These are phyloP conservation scores for Bremia lactucae DNA, from an alignment of 352 stramenopile genomes.

Conservation along the genomic window DNA sequence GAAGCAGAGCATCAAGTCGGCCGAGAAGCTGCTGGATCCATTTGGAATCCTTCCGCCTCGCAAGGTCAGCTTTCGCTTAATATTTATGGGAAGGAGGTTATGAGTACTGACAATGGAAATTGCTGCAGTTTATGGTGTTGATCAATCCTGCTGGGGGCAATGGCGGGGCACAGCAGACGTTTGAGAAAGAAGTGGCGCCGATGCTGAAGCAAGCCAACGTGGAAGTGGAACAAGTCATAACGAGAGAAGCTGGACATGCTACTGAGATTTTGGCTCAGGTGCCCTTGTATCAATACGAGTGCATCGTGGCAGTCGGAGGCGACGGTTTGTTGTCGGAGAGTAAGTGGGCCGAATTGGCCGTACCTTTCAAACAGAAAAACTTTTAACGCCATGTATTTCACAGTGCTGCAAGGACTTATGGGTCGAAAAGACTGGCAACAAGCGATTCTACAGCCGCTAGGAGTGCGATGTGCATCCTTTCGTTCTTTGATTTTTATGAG, in stretches of 20 bases:
- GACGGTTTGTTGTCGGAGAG: constrained; percentile 62
- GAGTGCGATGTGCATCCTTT: constrained; percentile 20
- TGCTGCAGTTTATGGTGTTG: constrained; percentile 47
- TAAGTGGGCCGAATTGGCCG: constrained; percentile 14
- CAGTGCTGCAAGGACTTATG: constrained; percentile 72
- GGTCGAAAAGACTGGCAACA: constrained; percentile 44
- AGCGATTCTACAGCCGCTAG: constrained; percentile 39
- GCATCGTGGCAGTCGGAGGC: constrained; percentile 51
- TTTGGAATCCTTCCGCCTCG: constrained; percentile 22
- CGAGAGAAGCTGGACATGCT: constrained; percentile 39
- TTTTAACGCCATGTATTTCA: constrained; percentile 9
- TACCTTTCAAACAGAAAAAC: neutral
- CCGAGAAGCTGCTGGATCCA: constrained; percentile 24
- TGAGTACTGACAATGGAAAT: neutral
- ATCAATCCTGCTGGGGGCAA: constrained; percentile 57
- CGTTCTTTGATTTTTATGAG: neutral
- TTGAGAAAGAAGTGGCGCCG: constrained; percentile 34
- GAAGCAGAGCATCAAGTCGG: constrained; percentile 9
- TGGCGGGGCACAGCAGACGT: constrained; percentile 41
- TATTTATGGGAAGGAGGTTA: neutral
- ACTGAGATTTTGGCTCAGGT: constrained; percentile 36
- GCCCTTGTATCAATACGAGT: constrained; percentile 46
- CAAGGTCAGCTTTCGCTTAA: constrained; percentile 6
- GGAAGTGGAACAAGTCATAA: constrained; percentile 42
- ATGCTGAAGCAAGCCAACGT: constrained; percentile 49